Base-by-base conservation (phyloP, 371 early-diverging fungal species). In the Rhizopus arrhizus region DNA sequence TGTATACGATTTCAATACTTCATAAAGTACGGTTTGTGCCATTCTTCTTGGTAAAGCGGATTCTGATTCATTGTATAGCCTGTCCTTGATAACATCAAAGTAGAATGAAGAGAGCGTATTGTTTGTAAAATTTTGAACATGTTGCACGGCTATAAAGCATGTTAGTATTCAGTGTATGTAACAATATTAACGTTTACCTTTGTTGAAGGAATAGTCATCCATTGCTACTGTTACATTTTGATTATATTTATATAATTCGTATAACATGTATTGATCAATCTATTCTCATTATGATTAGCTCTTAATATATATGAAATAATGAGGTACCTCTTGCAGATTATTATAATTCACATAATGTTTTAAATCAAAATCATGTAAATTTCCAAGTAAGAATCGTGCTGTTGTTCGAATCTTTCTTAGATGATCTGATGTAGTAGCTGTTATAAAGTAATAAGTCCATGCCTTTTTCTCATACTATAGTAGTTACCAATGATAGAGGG, bases 71-170 rank as follows among this genome's bases (percentile, higher is more conserved):
- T 89, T 86, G 50, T 94, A 94, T 9, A 94, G 72, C 47, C 91
- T 79, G 64, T 94, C 94, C 77, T 94, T 94, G 70, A 89, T 79
- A 7, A 87, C 74, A 56, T 94, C 94, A 76, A 94, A 87, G 68
- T 94, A 94, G 54, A 91, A 88, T 0, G 91, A 84, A 2, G 95
- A 94, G 5, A 93, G 74, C 2, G 78, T 68, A 3, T 77, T 79
- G 60, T 84, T 89, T 29, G 88, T 85, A 53, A 94, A 91, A 57
- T 83, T 78, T 62, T 84, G 86, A 15, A 93, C 73, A 45, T 80
- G 76, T 54, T 86, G 86, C 22, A 84, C 80, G 13, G 78, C 89
- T 82, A 72, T 3, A 53, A 13, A 45, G 22, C 2, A 43, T 9
- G 41, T 38, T 10, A 5, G 34, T 41, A 34, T 54, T 3, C 11